These are phyloP conservation scores for Helicocarpus griseus DNA, from an alignment of 2,329 filamentous ascomycete genomes.

Conservation along the genomic window DNA sequence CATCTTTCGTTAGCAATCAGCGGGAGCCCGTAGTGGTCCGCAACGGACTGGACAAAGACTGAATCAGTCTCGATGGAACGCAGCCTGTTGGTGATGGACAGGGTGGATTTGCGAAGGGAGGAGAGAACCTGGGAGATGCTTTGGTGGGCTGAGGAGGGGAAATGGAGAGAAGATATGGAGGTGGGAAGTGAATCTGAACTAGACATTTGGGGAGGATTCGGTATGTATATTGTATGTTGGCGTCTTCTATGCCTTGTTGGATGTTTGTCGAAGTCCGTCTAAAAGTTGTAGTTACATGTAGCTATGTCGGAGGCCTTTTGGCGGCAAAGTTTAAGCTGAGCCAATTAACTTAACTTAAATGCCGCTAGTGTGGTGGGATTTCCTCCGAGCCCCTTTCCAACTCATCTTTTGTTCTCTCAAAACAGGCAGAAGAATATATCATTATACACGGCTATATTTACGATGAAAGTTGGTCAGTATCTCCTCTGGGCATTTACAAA, in stretches of 20 bases:
- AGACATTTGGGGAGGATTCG: constrained; percentile 14
- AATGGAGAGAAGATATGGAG: constrained; percentile 40
- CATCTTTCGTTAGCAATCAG: constrained; percentile 90
- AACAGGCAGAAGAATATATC: too few relatives aligned
- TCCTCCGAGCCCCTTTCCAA: too few relatives aligned
- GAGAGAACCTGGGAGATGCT: constrained; percentile 61
- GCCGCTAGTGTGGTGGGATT: too few relatives aligned
- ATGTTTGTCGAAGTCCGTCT: not conserved
- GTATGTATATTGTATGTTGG: too few relatives aligned
- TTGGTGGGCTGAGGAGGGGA: constrained; percentile 43
- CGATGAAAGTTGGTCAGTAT: too few relatives aligned
- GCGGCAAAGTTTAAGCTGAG: not conserved
- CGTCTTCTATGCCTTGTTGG: not conserved
- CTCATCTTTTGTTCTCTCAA: too few relatives aligned
- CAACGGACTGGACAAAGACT: constrained; percentile 57
- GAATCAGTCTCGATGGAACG: constrained; percentile 69
- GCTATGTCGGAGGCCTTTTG: not conserved
- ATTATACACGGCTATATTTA: too few relatives aligned
- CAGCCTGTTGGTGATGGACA: constrained; percentile 74
- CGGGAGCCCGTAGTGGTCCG: constrained; percentile 46
- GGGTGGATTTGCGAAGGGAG: constrained; percentile 64
- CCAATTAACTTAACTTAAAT: too few relatives aligned
- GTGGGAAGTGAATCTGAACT: constrained; percentile 22
- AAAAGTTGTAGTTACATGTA: not conserved
- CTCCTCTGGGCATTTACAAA: too few relatives aligned